Evolutionary conservation across 2,329 filamentous ascomycete species (phyloP), one percentile per base, ranked within the genome.

Genomic region (Stagonosporopsis cucurbitacearum): DNA sequence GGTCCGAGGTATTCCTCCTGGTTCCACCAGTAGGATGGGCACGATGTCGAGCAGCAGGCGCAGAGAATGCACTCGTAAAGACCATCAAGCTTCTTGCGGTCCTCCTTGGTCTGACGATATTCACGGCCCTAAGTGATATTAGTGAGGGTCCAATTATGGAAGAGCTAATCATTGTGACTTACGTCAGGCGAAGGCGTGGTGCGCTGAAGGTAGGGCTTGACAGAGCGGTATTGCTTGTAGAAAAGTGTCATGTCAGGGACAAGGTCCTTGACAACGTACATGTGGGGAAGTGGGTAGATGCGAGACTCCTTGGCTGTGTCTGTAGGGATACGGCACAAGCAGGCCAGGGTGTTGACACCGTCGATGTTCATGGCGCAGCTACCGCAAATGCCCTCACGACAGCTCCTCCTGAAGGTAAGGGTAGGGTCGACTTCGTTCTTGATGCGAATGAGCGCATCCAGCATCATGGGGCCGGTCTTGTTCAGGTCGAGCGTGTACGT

Each of bases 11-110:
- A 99, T 80, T 98, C 93, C 81, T 98, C 93, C 68, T 89, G 88
- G 84, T 99, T 99, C 95, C 95, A 99, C 95, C 95, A 99, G 85
- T 99, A 99, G 17, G 92, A 97, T n/a, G 95, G 95, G 85, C 95
- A 99, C 42, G 94, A 96, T 20, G 95, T 99, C 66, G 91, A 95
- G 88, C 95, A 99, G 88, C 95, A 99, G 69, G 94, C 94, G 84
- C 95, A 99, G 56, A 99, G 89, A 79, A 99, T 98, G 82, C 95
- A 99, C 82, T 99, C 95, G 83, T 99, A 98, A 26, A 98, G 87
- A 64, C 95, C 95, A 76, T 98, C 95, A 52, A 99, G 88, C 88
- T 96, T 99, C 81, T 88, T 91, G 75, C 95, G 92, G 68, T 99
- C 94, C 68, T 86, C 92, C 79, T 92, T 94, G 70, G 84, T 90